Conservation (phyloP, 768 basidiomycete species). For the Serendipita sp. region DNA sequence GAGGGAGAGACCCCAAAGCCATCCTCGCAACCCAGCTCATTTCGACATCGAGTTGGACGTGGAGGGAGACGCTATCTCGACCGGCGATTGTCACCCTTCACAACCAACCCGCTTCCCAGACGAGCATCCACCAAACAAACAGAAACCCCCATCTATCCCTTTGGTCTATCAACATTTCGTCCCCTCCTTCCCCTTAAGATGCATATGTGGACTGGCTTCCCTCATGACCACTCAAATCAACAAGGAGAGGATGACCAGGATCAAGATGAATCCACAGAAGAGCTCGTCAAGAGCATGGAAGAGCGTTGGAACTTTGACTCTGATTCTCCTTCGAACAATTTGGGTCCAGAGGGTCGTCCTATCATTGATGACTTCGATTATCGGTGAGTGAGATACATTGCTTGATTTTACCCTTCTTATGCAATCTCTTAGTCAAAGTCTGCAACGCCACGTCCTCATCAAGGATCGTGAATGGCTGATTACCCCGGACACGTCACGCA, state of each 20-base stretch:
- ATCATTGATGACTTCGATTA: constrained; percentile 25
- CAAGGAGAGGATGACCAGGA: neutral
- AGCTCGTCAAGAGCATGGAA: constrained; percentile 18
- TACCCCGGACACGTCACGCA: constrained; percentile 6
- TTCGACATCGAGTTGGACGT: constrained; percentile 68
- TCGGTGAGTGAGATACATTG: constrained; percentile 7
- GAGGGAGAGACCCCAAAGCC: constrained; percentile 21
- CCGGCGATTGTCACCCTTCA: constrained; percentile 28
- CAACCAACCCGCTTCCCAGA: constrained; percentile 6
- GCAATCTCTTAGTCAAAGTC: neutral
- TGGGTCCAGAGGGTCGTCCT: constrained; percentile 19
- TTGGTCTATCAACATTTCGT: neutral
- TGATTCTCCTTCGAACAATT: constrained; percentile 18
- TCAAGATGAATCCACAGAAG: constrained; percentile 12
- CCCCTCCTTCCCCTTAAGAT: neutral
- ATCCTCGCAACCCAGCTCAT: constrained; percentile 25
- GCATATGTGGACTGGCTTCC: constrained; percentile 7
- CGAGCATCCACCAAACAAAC: constrained; percentile 6
- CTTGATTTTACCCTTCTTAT: neutral
- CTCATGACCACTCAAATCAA: constrained; percentile 3
- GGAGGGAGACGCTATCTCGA: constrained; percentile 69
- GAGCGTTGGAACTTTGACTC: constrained; percentile 24
- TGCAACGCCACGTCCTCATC: constrained; percentile 4
- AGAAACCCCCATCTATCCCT: neutral
- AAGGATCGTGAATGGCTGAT: neutral